Evolutionary conservation across 176 grass and related monocot genomes (phyloP).

Genomic region (Avena atlantica): DNA sequence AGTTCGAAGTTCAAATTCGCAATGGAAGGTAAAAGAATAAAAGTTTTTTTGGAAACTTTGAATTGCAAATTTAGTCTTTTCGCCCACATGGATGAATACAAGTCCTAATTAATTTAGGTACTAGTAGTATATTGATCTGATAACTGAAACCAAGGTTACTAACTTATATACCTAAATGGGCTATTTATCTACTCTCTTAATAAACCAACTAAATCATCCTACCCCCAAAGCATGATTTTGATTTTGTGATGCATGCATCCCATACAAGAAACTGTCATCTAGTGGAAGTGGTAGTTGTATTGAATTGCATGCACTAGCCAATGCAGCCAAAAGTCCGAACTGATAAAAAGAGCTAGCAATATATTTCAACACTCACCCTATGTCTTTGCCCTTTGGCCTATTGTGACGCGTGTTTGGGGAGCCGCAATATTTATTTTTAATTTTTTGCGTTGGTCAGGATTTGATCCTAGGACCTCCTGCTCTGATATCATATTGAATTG

Average conservation of each 20-base stretch:
- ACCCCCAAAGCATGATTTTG: neutral
- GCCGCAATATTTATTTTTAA: no score
- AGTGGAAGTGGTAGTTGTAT: neutral
- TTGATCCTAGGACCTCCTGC: no score
- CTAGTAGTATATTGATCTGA: neutral
- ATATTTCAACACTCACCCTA: no score
- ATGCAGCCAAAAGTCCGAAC: no score
- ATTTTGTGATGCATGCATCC: neutral
- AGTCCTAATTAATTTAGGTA: neutral
- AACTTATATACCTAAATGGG: neutral
- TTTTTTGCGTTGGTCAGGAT: no score
- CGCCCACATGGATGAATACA: neutral
- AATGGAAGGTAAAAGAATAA: neutral
- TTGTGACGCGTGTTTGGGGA: no score
- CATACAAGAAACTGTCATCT: conserved; percentile 30
- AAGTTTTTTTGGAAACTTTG: neutral
- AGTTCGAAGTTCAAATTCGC: neutral
- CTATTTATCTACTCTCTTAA: neutral
- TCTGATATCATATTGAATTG: no score
- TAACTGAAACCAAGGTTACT: neutral
- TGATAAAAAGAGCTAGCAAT: no score
- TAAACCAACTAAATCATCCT: neutral
- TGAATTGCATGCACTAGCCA: no score
- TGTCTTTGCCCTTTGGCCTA: no score
- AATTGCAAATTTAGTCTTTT: neutral